Base-by-base conservation (phyloP, 345 rosid genomes). In the Luvunga scandens region DNA sequence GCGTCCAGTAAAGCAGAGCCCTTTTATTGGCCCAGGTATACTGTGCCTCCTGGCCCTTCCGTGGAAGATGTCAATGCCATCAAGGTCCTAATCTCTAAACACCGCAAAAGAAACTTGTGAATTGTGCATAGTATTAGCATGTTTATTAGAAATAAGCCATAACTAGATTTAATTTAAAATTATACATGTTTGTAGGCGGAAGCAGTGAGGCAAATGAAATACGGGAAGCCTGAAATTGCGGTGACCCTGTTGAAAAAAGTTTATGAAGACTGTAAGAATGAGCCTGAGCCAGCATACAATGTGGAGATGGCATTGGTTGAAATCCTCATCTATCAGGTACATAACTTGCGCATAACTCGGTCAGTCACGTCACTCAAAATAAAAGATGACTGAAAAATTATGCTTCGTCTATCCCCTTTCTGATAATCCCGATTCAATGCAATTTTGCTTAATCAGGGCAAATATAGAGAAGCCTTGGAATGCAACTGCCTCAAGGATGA, bases 251-350 rank as follows among this genome's bases (percentile, higher is more conserved):
- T 89, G 69, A 59, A 75, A 66, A 72, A 82, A 4, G 90, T 87
- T 31, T 81, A 73, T 72, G 31, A 71, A 36, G 69, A 59, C 14
- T 82, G 75, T 83, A 57, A 74, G 78, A 36, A 80, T 24, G 88
- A 87, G 77, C 80, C 89, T 19, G 91, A 89, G 77, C 81, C 89
- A 53, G 89, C 85, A 42, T 89, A 85, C 69, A 55, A 86, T 66
- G 81, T 87, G 42, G 91, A 84, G 72, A 89, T 92, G 92, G 84
- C 86, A 31, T 82, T 92, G 62, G 90, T 87, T 4, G 91, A 92
- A 61, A 81, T 92, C 66, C 84, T 92, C 63, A 90, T 92, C 45
- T 79, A 83, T 69, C 88, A 83, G 91, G 94, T 89, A 66, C 19
- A 45, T 4, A 45, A 12, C 50, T 45, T 12, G 50, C 50, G 12